Evolutionary conservation across 768 basidiomycete species (phyloP), one percentile per base, ranked within the genome.

Genomic region (Psilocybe cubensis): DNA sequence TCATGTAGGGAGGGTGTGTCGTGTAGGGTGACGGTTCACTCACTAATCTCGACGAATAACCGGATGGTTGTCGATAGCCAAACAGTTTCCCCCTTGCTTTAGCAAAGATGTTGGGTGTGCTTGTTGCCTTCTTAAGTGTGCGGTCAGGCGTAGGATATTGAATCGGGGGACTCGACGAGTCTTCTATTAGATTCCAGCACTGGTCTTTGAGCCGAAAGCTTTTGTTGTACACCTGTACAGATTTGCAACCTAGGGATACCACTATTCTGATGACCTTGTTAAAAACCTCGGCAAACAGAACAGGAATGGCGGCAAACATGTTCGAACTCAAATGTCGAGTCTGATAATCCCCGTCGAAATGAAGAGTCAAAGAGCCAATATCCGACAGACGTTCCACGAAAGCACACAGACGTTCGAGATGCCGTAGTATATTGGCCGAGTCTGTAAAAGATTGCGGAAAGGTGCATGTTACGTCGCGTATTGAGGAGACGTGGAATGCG

Each of bases 401-500:
- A 18, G 21, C 20, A 6, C 10, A 17, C 4, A 58, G 35, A 25
- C 57, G 57, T 8, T 20, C 45, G 7, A 58, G 40, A 24, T 58
- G 52, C 17, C 27, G 46, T 14, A 44, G 23, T n/a, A 58, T 44
- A 17, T 33, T 25, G 3, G 35, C 6, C 4, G 43, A 24, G 29
- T 58, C 57, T 14, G 52, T 29, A 21, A 53, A 58, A 5, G 45
- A 47, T 25, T 58, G 57, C 3, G 57, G 52, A 33, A 58, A 54
- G 3, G 52, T 54, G 46, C 57, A 58, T 40, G 18, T 18, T 0
- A 58, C 21, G 9, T 53, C 44, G 8, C 33, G 46, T 3, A 54
- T 44, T 3, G 52, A 27, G 4, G 57, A 23, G 10, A 58, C 4
- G 24, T 38, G 25, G 10, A 58, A 54, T 2, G 57, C 44, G 21